These are phyloP conservation scores for Leccinum fuscescens DNA, from an alignment of 1,284 basidiomycete species.

Conservation along the genomic window DNA sequence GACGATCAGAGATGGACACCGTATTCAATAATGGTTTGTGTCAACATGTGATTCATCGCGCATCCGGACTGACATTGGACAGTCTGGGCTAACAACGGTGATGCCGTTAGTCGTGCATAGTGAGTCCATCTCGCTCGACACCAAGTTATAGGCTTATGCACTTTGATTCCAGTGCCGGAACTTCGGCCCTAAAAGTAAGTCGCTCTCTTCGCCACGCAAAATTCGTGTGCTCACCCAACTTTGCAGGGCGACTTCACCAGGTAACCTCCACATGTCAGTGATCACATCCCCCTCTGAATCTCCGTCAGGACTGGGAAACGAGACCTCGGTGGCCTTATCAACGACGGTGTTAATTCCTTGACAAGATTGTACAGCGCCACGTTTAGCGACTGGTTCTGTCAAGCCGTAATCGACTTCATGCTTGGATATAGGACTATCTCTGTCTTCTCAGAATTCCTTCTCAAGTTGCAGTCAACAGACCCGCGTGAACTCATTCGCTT, in stretches of 20 bases:
- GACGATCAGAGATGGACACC: slow-evolving; percentile 63
- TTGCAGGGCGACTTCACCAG: slow-evolving; percentile 88
- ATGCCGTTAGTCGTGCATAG: slow-evolving; percentile 86
- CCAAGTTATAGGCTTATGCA: slow-evolving; percentile 6
- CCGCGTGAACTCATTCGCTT: slow-evolving; percentile 85
- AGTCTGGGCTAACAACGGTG: slow-evolving; percentile 97
- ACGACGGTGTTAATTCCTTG: slow-evolving; percentile 91
- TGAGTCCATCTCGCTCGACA: slow-evolving; percentile 40
- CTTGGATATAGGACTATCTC: slow-evolving; percentile 81
- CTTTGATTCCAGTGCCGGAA: slow-evolving; percentile 62
- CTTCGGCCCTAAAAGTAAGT: slow-evolving; percentile 82
- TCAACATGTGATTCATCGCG: background rate
- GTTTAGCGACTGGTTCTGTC: slow-evolving; percentile 94
- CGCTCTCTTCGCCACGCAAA: background rate
- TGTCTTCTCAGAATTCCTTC: slow-evolving; percentile 89
- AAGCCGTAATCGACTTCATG: slow-evolving; percentile 91
- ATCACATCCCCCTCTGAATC: slow-evolving; percentile 10
- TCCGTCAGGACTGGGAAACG: slow-evolving; percentile 81
- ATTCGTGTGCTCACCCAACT: slow-evolving; percentile 11
- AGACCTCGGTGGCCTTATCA: slow-evolving; percentile 86
- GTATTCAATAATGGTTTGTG: slow-evolving; percentile 83
- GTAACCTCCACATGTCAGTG: slow-evolving; percentile 31
- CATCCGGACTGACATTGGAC: background rate
- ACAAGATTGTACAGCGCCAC: slow-evolving; percentile 85
- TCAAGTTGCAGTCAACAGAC: slow-evolving; percentile 84